Evolutionary conservation across 2,329 filamentous ascomycete genomes (phyloP).

Genomic region (Aspergillus sp.): DNA sequence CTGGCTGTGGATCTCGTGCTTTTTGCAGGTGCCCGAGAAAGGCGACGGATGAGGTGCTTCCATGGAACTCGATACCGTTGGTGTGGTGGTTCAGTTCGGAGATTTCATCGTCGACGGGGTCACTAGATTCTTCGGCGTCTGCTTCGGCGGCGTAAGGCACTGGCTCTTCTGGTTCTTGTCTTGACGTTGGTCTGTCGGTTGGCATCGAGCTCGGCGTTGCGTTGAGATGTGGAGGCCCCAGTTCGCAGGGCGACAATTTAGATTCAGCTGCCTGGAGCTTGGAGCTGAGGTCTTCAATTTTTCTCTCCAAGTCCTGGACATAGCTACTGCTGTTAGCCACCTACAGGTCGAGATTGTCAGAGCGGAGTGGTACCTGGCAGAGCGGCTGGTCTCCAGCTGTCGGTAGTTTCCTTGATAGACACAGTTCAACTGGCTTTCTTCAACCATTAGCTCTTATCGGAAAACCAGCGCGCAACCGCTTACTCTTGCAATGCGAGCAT

Average conservation of each 20-base stretch:
- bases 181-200: neutral
- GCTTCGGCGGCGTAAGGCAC: constrained; percentile 5
- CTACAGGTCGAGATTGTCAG: neutral
- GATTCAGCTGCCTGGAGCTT: constrained; percentile 27
- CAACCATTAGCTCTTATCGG: neutral
- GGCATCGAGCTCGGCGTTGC: constrained; percentile 28
- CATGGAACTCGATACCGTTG: constrained; percentile 50
- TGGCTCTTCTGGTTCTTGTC: neutral
- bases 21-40: constrained; percentile 45
- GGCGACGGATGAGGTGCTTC: constrained; percentile 49
- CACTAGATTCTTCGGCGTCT: constrained; percentile 23
- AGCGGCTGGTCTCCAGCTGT: constrained; percentile 29
- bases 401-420: constrained; percentile 37
- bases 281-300: constrained; percentile 30
- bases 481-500: constrained; percentile 47
- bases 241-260: constrained; percentile 14
- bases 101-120: constrained; percentile 39
- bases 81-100: constrained; percentile 49
- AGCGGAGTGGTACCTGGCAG: constrained; percentile 25
- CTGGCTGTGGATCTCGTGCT: constrained; percentile 8
- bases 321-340: constrained; percentile 23
- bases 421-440: constrained; percentile 36
- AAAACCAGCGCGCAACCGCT: constrained; percentile 9
- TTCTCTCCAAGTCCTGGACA: constrained; percentile 37
- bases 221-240: constrained; percentile 7